Conservation (phyloP, 129 eudicot genomes). For the Centaurea solstitialis region DNA sequence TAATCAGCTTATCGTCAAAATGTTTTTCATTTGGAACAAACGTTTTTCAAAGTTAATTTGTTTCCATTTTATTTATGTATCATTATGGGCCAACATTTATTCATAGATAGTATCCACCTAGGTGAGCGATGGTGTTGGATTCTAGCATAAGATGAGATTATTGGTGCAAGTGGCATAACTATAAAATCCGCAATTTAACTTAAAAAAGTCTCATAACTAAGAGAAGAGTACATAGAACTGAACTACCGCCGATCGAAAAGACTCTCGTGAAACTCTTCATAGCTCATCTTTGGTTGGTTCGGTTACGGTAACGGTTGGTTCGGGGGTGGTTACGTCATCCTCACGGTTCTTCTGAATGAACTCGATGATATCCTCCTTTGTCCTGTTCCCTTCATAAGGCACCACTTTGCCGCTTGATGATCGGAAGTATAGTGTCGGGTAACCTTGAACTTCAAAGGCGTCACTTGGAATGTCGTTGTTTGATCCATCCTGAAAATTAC, state of each 20-base stretch:
- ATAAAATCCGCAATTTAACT: constrained; percentile 23
- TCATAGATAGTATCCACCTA: constrained; percentile 20
- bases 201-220: constrained; percentile 15
- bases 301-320: constrained; percentile 15
- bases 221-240: constrained; percentile 14
- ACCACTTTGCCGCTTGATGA: constrained; percentile 67
- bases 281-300: constrained; percentile 67
- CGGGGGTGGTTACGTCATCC: constrained; percentile 37
- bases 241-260: constrained; percentile 17
- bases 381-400: constrained; percentile 71
- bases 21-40: neutral
- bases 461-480: constrained; percentile 74
- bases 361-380: constrained; percentile 75
- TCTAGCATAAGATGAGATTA: neutral
- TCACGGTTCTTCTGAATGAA: constrained; percentile 74
- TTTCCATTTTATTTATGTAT: constrained; percentile 21
- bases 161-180: constrained; percentile 17
- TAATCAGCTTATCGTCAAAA: neutral
- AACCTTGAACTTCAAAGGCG: constrained; percentile 73
- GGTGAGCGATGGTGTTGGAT: neutral
- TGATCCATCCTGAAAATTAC: constrained; percentile 63
- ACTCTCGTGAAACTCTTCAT: constrained; percentile 17
- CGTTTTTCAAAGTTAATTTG: neutral
- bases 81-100: constrained; percentile 26
- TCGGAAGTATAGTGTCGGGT: constrained; percentile 87